Base-by-base conservation (phyloP, 139 green algal genomes). In the Picochlorum sp. region DNA sequence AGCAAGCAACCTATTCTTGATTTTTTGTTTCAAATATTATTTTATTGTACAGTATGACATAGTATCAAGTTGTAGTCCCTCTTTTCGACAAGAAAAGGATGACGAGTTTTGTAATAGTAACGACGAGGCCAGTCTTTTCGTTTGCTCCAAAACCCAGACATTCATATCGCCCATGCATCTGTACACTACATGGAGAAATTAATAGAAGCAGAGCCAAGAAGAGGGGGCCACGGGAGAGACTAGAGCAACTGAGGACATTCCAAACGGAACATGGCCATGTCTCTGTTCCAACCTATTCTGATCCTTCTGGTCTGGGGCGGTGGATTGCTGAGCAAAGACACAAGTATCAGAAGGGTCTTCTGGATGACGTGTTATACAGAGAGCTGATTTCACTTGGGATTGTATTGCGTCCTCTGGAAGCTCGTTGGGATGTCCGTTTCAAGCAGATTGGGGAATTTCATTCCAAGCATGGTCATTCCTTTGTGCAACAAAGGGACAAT, bases 371-470 rank as follows among this genome's bases (percentile, higher is more conserved):
- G 0, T 46, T 34, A 3, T 71, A 62, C 41, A 65, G 47, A 45
- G 26, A 14, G 23, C 41, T 75, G 41, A 49, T 51, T 15, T 41
- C 54, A 3, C 23, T 75, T 13, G 44, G 51, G 18, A 38, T 75
- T 4, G 24, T 30, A 14, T 20, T 24, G 7, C 51, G 65, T 18
- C 49, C 38, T 15, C 51, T 47, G 44, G 61, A 58, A 18, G 6
- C n/a, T 14, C 38, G 32, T 2, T 75, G 69, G 69, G 14, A 28
- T 2, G 37, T 37, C 1, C 60, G 62, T 30, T 75, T 75, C 28
- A 4, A 44, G 18, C 69, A 72, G 51, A 60, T 75, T 50, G 37
- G 61, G 0, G 62, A 32, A 16, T 75, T 75, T 52, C 69, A 75
- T 30, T 75, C 69, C 8, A 15, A 38, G 26, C 28, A 72, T 28